A percentile compares a stretch with the other conserved stretches of the same genome.
Evolutionary conservation across 257 asterid genomes (phyloP).

Genomic region (Solanum medicagineum): DNA sequence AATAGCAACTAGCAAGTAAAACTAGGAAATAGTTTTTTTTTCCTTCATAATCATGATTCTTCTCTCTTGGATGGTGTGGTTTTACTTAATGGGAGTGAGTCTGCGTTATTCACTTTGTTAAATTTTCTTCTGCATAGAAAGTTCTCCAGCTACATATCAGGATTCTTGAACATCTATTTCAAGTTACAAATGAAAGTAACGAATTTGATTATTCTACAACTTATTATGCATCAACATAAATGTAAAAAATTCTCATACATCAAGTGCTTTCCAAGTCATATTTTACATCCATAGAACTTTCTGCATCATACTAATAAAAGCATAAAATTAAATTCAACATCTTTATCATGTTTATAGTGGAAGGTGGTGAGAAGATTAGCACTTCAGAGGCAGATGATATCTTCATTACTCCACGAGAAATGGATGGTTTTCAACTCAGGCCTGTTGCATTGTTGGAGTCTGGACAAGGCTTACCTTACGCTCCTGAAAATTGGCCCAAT

Average conservation of each 20-base stretch:
- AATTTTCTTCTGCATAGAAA: no score
- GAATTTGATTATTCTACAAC: not conserved
- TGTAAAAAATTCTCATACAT: not conserved
- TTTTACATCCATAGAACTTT: not conserved
- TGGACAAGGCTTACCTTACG: constrained; percentile 33
- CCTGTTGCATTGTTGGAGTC: constrained; percentile 6
- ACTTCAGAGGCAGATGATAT: not conserved
- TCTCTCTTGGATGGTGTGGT: not conserved
- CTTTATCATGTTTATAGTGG: not conserved
- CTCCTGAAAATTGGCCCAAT: constrained; percentile 8
- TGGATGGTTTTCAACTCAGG: not conserved
- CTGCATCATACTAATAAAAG: not conserved
- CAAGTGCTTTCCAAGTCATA: not conserved
- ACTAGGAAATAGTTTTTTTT: no score
- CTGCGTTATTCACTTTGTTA: no score
- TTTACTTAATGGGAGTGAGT: not conserved
- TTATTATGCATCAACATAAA: not conserved
- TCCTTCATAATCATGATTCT: not conserved
- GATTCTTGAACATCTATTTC: not conserved
- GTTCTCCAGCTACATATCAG: not conserved
- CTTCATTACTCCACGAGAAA: not conserved
- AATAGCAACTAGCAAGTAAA: no score
- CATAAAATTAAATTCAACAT: not conserved
- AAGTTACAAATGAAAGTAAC: not conserved
- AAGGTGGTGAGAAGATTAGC: not conserved